Percentiles rank a stretch among this genome's conserved stretches.
These are phyloP conservation scores for Gloeophyllum trabeum DNA, from an alignment of 768 basidiomycete genomes.

Conservation along the genomic window DNA sequence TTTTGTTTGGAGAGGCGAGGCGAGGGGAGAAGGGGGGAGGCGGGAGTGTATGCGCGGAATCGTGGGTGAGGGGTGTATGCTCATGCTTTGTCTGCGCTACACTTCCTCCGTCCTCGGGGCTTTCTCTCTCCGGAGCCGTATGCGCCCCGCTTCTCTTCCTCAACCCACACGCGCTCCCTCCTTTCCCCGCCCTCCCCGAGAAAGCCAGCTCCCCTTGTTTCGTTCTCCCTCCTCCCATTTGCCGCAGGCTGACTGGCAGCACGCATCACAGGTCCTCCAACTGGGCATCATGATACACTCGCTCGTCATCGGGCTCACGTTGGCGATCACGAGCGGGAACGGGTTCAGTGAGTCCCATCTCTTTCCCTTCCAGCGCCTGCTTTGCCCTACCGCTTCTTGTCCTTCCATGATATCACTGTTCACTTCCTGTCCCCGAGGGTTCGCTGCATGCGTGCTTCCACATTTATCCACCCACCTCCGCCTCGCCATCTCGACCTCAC, in stretches of 20 bases:
- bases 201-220: too few species aligned
- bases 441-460: background rate
- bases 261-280: slow-evolving; percentile 54
- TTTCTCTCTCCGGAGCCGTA: background rate
- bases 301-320: slow-evolving; percentile 67
- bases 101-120: background rate
- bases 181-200: background rate
- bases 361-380: slow-evolving; percentile 1
- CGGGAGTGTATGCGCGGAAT: too few species aligned
- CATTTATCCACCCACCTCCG: background rate
- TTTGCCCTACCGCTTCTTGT: too few species aligned
- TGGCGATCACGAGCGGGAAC: slow-evolving; percentile 54
- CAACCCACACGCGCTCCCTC: background rate
- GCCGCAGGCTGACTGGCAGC: background rate
- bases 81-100: too few species aligned
- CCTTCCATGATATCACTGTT: too few species aligned
- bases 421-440: background rate
- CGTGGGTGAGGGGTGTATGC: too few species aligned
- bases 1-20: background rate
- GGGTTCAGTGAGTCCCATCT: slow-evolving; percentile 50
- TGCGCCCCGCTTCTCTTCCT: background rate
- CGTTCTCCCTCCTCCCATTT: too few species aligned
- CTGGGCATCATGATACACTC: slow-evolving; percentile 81
- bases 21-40: too few species aligned
- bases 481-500: background rate